Evolutionary conservation across 345 rosid species (phyloP).

Genomic region (Moringa oleifera): DNA sequence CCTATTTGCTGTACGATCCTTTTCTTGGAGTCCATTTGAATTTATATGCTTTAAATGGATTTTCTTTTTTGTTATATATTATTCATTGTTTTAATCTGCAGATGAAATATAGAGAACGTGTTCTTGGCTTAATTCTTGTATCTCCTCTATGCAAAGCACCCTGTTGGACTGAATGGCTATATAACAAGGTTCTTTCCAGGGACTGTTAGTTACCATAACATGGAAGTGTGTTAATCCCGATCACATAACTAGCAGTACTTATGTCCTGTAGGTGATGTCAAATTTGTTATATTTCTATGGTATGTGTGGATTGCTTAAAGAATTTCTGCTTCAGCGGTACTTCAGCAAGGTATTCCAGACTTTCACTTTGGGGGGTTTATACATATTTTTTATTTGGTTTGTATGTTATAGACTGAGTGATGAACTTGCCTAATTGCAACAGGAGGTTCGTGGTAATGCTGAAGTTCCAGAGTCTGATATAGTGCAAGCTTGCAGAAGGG

Average conservation of each 20-base stretch:
- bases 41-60: not conserved
- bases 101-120: constrained; percentile 88
- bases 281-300: constrained; percentile 86
- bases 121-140: constrained; percentile 85
- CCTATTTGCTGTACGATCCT: constrained; percentile 72
- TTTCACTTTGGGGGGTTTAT: not conserved
- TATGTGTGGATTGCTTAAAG: constrained; percentile 80
- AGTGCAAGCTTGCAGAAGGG: constrained; percentile 88
- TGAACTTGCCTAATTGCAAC: constrained; percentile 19
- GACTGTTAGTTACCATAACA: not conserved
- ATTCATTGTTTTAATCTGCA: constrained; percentile 34
- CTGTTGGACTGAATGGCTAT: constrained; percentile 95
- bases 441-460: constrained; percentile 86
- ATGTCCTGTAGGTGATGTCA: constrained; percentile 44
- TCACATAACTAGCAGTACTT: constrained; percentile 6
- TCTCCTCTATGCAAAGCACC: constrained; percentile 92
- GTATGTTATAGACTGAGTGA: constrained; percentile 1
- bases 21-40: not conserved
- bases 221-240: not conserved
- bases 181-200: constrained; percentile 46
- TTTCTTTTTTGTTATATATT: constrained; percentile 10
- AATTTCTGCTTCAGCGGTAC: constrained; percentile 75
- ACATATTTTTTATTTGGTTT: not conserved
- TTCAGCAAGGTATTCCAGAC: constrained; percentile 75
- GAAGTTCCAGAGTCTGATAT: constrained; percentile 90